Evolutionary conservation across 106 monocot genomes (phyloP).

Genomic region (Chionographis japonica): DNA sequence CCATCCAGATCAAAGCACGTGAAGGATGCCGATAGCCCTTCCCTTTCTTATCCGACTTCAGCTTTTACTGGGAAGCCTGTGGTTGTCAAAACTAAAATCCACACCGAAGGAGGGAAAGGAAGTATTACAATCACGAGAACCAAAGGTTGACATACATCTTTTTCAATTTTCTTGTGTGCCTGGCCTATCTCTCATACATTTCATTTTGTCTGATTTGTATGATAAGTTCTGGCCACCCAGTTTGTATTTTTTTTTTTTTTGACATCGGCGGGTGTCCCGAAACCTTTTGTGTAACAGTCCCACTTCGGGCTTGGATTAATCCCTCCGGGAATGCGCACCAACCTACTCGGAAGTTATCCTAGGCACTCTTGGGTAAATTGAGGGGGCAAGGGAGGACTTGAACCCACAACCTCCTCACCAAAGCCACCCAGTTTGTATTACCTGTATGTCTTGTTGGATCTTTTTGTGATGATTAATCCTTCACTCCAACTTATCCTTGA

Average conservation of each 20-base stretch:
- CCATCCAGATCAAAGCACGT: conserved; percentile 30
- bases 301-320: too few species aligned
- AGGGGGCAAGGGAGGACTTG: too few species aligned
- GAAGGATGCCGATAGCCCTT: conserved; percentile 23
- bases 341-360: too few species aligned
- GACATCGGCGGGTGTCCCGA: background rate
- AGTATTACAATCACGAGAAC: conserved; percentile 84
- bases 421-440: background rate
- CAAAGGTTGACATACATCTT: conserved; percentile 47
- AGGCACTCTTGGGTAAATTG: too few species aligned
- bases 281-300: too few species aligned
- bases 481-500: too few species aligned
- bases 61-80: conserved; percentile 74
- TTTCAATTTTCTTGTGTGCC: background rate
- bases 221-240: conserved; percentile 10
- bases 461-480: too few species aligned
- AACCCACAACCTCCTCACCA: too few species aligned
- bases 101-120: conserved; percentile 69
- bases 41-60: conserved; percentile 48
- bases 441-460: too few species aligned
- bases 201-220: conserved; percentile 19
- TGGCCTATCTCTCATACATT: conserved; percentile 22
- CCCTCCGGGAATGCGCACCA: too few species aligned
- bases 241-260: background rate
- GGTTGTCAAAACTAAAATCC: conserved; percentile 65